Evolutionary conservation across 2,329 filamentous ascomycete genomes (phyloP).

Genomic region (Diaporthe amygdali): DNA sequence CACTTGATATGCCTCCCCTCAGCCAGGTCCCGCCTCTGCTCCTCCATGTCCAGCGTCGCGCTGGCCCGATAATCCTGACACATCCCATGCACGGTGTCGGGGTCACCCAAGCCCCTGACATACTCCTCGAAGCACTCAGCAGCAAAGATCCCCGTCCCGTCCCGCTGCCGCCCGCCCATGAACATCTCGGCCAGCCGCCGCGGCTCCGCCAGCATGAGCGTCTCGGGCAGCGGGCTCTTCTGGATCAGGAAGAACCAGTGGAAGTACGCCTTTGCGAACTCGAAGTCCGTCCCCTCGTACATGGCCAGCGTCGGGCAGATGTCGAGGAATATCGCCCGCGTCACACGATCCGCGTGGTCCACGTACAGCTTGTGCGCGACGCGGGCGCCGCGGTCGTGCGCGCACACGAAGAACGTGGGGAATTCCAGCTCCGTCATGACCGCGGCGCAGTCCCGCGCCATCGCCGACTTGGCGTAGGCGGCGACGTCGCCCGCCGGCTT

Average conservation of each 20-base stretch:
- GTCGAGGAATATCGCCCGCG: constrained; percentile 52
- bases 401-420: constrained; percentile 52
- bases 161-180: constrained; percentile 44
- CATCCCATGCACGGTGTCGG: constrained; percentile 49
- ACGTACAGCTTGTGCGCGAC: constrained; percentile 60
- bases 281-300: constrained; percentile 48
- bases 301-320: constrained; percentile 61
- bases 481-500: constrained; percentile 42
- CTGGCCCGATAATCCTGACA: constrained; percentile 63
- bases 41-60: constrained; percentile 56
- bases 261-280: constrained; percentile 56
- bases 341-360: constrained; percentile 46
- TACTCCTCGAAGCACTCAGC: constrained; percentile 45
- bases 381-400: constrained; percentile 62
- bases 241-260: constrained; percentile 67
- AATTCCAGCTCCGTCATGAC: constrained; percentile 51
- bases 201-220: constrained; percentile 45
- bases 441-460: constrained; percentile 51
- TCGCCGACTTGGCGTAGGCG: constrained; percentile 52
- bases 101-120: constrained; percentile 44
- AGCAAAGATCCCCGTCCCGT: constrained; percentile 40
- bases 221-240: constrained; percentile 54
- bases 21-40: constrained; percentile 50
- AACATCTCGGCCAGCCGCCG: constrained; percentile 47
- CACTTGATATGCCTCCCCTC: constrained; percentile 48